phyloP scores from a whole-genome alignment of 2,329 filamentous ascomycete genomes.

The Calonectria honghensis region DNA sequence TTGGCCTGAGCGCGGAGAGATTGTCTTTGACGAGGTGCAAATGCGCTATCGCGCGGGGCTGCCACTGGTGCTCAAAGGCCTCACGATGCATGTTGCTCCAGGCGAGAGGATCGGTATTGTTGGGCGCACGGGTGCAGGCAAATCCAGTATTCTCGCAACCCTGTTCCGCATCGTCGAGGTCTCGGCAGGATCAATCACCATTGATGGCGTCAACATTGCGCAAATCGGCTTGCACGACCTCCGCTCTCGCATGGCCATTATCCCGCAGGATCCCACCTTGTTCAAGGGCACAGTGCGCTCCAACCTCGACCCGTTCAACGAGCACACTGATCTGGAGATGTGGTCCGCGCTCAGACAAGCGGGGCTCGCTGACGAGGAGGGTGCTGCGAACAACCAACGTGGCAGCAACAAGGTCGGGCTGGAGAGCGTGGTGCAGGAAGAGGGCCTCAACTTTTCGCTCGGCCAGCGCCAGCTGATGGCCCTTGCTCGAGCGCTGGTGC shows the following conservation, averaged over 20 bases:
- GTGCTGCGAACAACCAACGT: constrained; percentile 66
- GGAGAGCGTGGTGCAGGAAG: constrained; percentile 90
- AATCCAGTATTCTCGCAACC: constrained; percentile 88
- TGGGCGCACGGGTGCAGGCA: constrained; percentile 87
- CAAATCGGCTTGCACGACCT: constrained; percentile 85
- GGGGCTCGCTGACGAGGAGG: constrained; percentile 70
- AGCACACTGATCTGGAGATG: constrained; percentile 85
- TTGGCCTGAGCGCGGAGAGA: constrained; percentile 93
- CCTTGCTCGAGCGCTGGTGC: constrained; percentile 90
- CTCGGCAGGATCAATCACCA: constrained; percentile 76
- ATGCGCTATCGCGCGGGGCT: constrained; percentile 86
- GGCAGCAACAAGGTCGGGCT: constrained; percentile 81
- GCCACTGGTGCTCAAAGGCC: constrained; percentile 82
- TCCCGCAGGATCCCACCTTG: constrained; percentile 90
- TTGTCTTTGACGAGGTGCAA: constrained; percentile 82
- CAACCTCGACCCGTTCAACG: constrained; percentile 87
- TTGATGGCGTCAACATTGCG: constrained; percentile 81
- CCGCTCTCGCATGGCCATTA: constrained; percentile 85
- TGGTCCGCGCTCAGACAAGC: constrained; percentile 87
- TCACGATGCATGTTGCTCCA: constrained; percentile 82
- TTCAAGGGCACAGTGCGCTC: constrained; percentile 87
- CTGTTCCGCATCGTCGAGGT: constrained; percentile 85
- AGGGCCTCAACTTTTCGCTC: constrained; percentile 95
- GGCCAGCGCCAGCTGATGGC: constrained; percentile 98
- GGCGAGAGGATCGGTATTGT: constrained; percentile 89